phyloP scores from a whole-genome alignment of 2,329 filamentous ascomycete species.

The Biscogniauxia sp. region DNA sequence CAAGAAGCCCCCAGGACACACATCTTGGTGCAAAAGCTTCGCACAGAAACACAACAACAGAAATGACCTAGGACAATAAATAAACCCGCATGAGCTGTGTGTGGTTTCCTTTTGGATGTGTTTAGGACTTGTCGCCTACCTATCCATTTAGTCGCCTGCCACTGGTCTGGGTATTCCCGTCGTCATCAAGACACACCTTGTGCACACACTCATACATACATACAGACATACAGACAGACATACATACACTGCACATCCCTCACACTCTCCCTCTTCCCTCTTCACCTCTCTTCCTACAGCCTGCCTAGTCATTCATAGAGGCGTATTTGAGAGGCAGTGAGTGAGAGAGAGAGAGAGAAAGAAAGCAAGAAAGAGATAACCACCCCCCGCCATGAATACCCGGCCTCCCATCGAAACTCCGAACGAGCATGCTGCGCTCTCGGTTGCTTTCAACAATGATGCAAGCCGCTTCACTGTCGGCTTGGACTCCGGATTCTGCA shows the following conservation, averaged over 20 bases:
- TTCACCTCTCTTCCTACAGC: background rate
- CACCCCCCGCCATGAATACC: slow-evolving; percentile 69
- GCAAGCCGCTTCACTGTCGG: slow-evolving; percentile 84
- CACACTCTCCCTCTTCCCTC: background rate
- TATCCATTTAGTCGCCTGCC: background rate
- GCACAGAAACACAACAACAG: background rate
- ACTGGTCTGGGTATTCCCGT: background rate
- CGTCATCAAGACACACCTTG: background rate
- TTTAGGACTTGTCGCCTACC: background rate
- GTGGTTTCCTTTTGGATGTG: background rate
- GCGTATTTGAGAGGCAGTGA: background rate
- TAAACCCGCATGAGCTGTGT: background rate
- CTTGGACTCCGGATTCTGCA: slow-evolving; percentile 79
- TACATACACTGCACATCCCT: background rate
- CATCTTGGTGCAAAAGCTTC: background rate
- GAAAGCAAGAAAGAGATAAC: too few relatives aligned
- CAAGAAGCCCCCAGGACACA: background rate
- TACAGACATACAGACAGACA: too few relatives aligned
- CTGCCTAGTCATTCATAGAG: background rate
- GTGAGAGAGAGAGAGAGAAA: too few relatives aligned
- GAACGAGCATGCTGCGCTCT: slow-evolving; percentile 71
- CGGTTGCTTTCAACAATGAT: slow-evolving; percentile 81
- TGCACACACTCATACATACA: too few relatives aligned
- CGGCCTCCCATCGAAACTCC: slow-evolving; percentile 80
- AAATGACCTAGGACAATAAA: background rate